These are phyloP conservation scores for Acidiella bohemica DNA, from an alignment of 495 filamentous ascomycete genomes.

Conservation along the genomic window DNA sequence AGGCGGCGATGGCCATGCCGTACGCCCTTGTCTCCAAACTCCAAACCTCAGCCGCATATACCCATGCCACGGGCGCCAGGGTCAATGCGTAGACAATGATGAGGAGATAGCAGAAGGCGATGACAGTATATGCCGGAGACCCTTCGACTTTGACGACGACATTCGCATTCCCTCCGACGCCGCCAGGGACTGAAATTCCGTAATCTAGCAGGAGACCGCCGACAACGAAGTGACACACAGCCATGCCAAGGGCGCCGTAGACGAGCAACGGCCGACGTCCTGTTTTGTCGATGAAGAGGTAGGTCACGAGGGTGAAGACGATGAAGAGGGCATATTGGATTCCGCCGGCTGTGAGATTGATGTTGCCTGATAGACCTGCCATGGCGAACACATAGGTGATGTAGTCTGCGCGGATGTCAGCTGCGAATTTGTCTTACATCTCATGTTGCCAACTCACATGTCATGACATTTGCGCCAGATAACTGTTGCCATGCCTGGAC, in stretches of 20 bases:
- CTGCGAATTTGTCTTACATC: conserved; percentile 30
- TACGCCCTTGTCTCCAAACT: conserved; percentile 59
- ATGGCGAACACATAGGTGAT: conserved; percentile 61
- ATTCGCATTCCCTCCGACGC: conserved; percentile 52
- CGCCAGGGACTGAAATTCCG: conserved; percentile 39
- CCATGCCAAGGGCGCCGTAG: conserved; percentile 56
- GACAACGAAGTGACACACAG: conserved; percentile 53
- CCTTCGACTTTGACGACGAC: conserved; percentile 51
- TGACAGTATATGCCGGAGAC: conserved; percentile 51
- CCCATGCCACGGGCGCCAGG: conserved; percentile 55
- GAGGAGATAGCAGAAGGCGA: conserved; percentile 68
- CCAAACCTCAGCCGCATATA: conserved; percentile 67
- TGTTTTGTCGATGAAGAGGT: conserved; percentile 60
- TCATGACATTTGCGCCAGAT: conserved; percentile 46
- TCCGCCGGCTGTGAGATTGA: conserved; percentile 52
- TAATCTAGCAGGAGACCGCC: conserved; percentile 41
- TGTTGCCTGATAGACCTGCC: conserved; percentile 48
- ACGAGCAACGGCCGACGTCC: conserved; percentile 61
- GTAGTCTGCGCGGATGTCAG: too few species aligned
- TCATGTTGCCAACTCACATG: background rate
- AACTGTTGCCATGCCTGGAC: conserved; percentile 64
- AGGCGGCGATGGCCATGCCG: conserved; percentile 53
- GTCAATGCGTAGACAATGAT: conserved; percentile 65
- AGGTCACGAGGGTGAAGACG: conserved; percentile 52
- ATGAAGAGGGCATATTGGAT: conserved; percentile 69